Evolutionary conservation across 106 monocot species (phyloP), one percentile per base, ranked within the genome.

Genomic region (Narthecium ossifragum): DNA sequence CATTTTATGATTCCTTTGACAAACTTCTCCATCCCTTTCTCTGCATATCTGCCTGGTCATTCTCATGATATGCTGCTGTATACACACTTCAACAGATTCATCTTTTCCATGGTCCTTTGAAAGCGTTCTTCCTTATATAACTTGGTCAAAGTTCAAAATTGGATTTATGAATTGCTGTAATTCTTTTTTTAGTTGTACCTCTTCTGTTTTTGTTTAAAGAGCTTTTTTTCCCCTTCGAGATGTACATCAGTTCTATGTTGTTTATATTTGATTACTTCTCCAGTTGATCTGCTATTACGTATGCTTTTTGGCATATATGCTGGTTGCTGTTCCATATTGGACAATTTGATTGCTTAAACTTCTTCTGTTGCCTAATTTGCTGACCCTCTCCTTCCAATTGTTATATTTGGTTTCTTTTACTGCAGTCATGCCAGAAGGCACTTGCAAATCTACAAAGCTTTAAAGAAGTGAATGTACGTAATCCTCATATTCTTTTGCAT

Each of bases 391-490:
- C 4, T 43, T 13, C 4, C 14, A 43, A 43, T 17, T 10, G 43
- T 17, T 17, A 17, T 43, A 43, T 43, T 4, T 43, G 14, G 5
- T 43, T 61, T 46, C 43, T 18, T 45, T 45, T 2, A 30, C 31
- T 50, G 59, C 66, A 77, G 77, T 77, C 77, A 53, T 60, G 77
- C 31, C 77, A 77, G 29, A 77, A 77, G 57, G 77, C 77, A 55
- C 65, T 77, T 20, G 53, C 61, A 31, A 71, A 77, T 37, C 49
- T 77, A 29, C 77, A 77, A 1, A 65, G 47, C 30, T 61, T 77
- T 70, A 70, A 71, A 61, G 38, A 45, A 26, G 65, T 32, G 15
- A 55, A 33, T 31, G 55, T 55, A 55, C 33, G 33, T 33, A 2
- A 33, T 33, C 28, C 27, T 15, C 25, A 27, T 17, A 11, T 53